These are phyloP conservation scores for Fragosphaeria purpurea DNA, from an alignment of 2,329 filamentous ascomycete species.

Conservation along the genomic window DNA sequence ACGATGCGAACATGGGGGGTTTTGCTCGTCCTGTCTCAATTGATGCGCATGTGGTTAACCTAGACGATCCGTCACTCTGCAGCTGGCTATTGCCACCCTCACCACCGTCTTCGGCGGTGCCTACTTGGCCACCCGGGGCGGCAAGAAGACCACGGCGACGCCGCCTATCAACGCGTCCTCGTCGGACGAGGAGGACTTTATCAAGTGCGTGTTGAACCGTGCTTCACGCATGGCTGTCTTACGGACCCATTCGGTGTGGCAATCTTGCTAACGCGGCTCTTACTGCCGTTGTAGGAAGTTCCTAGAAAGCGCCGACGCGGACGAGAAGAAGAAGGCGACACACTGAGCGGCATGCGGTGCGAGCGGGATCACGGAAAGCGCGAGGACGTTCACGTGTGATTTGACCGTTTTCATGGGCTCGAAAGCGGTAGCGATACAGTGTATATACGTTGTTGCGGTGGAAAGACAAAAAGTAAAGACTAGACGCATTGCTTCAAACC, in stretches of 20 bases:
- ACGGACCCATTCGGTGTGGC: no score
- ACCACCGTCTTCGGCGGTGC: slow-evolving; percentile 38
- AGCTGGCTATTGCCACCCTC: slow-evolving; percentile 51
- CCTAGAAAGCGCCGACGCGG: slow-evolving; percentile 32
- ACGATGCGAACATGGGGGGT: no score
- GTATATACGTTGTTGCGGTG: no score
- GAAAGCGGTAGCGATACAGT: no score
- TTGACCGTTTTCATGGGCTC: no score
- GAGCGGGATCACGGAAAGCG: background rate
- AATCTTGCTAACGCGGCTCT: background rate
- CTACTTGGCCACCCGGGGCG: slow-evolving; percentile 36
- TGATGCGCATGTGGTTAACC: background rate
- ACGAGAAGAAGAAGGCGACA: slow-evolving; percentile 25
- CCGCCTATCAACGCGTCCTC: slow-evolving; percentile 53
- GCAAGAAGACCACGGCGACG: slow-evolving; percentile 32
- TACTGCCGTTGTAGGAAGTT: slow-evolving; percentile 30
- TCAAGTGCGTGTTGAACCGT: slow-evolving; percentile 39
- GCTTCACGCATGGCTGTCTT: no score
- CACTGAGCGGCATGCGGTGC: slow-evolving; percentile 5
- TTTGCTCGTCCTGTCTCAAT: background rate
- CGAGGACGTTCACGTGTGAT: no score
- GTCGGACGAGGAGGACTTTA: slow-evolving; percentile 54
- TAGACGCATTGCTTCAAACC: no score
- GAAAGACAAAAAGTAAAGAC: no score
- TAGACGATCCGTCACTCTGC: background rate